Conservation (phyloP, 805 yeast genomes). For the Ogataea chonburiensis region DNA sequence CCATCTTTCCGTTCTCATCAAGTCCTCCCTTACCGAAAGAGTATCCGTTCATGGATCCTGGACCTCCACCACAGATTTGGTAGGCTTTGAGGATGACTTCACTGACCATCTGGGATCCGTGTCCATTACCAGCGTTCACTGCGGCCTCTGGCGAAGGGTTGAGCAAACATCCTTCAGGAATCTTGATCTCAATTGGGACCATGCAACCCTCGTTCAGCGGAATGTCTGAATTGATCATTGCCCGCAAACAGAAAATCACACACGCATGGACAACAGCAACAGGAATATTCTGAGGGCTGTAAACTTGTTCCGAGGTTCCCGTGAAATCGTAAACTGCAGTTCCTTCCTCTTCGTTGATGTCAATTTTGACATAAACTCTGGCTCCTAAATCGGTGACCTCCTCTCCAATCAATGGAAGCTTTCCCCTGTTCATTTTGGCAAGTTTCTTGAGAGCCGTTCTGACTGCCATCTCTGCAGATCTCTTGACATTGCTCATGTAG, state of each 20-base stretch:
- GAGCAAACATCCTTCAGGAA: conserved; percentile 36
- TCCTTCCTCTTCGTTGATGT: conserved; percentile 41
- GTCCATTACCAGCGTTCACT: conserved; percentile 50
- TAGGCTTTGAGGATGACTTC: conserved; percentile 82
- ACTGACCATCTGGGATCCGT: conserved; percentile 84
- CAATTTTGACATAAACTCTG: conserved; percentile 41
- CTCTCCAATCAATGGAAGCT: conserved; percentile 40
- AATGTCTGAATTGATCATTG: conserved; percentile 49
- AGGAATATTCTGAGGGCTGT: conserved; percentile 56
- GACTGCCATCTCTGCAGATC: conserved; percentile 49
- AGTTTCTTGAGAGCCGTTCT: conserved; percentile 32
- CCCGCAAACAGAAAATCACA: conserved; percentile 50
- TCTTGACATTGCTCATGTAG: conserved; percentile 47
- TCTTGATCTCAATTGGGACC: conserved; percentile 30
- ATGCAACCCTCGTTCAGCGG: conserved; percentile 57
- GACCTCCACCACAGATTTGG: conserved; percentile 81
- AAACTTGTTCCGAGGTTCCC: conserved; percentile 51
- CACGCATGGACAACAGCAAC: conserved; percentile 52
- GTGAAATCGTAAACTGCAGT: conserved; percentile 50
- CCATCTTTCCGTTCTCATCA: conserved; percentile 3
- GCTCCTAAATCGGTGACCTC: conserved; percentile 61
- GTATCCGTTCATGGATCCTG: conserved; percentile 86
- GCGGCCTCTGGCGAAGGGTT: conserved; percentile 48
- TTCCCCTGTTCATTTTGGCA: conserved; percentile 41
- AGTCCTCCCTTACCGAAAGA: conserved; percentile 59